Conservation (phyloP, 225 moss, liverwort and hornwort species). For the Asterella californica region DNA sequence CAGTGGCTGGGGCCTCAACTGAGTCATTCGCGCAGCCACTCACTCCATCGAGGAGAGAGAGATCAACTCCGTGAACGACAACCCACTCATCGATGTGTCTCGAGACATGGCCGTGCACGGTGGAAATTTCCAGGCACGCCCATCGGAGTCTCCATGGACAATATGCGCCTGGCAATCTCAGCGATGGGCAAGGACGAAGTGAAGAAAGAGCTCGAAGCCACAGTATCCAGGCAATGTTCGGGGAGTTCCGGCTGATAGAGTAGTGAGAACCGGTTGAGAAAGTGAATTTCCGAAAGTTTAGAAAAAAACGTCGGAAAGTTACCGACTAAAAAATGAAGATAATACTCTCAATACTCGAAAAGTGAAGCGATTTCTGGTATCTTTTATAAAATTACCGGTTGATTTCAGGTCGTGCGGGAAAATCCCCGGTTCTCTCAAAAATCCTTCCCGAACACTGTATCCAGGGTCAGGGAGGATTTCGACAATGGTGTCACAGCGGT, state of each 20-base stretch:
- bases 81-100: conserved; percentile 27
- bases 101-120: conserved; percentile 28
- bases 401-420: too few species aligned
- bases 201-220: not conserved
- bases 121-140: conserved; percentile 64
- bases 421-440: too few species aligned
- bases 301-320: too few species aligned
- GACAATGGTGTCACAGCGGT: conserved; percentile 14
- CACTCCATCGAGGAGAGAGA: conserved; percentile 25
- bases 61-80: conserved; percentile 33
- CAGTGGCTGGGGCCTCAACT: conserved; percentile 37
- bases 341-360: too few species aligned
- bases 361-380: too few species aligned
- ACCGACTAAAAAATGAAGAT: too few species aligned
- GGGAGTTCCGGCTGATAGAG: too few species aligned
- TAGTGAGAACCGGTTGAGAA: too few species aligned
- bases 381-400: too few species aligned
- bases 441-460: too few species aligned
- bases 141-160: conserved; percentile 67
- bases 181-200: conserved; percentile 49
- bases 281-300: too few species aligned
- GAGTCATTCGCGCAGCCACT: conserved; percentile 55
- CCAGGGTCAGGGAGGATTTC: not conserved
- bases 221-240: too few species aligned
- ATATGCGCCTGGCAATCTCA: conserved; percentile 56